Conservation (phyloP, 345 rosid genomes). For the Gossypium raimondii region DNA sequence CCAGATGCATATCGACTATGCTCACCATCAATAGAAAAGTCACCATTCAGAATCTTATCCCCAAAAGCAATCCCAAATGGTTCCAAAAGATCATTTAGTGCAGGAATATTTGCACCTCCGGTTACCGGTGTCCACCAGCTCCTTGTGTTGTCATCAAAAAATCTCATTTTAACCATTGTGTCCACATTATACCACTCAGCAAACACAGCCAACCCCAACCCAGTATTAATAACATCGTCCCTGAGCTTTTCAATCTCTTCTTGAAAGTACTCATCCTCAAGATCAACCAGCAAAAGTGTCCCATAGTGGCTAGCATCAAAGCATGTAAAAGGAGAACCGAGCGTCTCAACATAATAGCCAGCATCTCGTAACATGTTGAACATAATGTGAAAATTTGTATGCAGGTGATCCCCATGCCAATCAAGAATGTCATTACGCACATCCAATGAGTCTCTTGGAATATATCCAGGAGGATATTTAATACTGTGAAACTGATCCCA, state of each 20-base stretch:
- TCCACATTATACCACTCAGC: constrained; percentile 98
- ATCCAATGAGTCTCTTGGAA: constrained; percentile 97
- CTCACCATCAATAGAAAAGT: constrained; percentile 82
- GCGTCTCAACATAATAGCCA: constrained; percentile 89
- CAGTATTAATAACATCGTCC: constrained; percentile 70
- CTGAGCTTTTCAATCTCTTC: constrained; percentile 91
- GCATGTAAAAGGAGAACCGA: constrained; percentile 96
- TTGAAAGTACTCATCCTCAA: constrained; percentile 86
- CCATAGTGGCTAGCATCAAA: constrained; percentile 92
- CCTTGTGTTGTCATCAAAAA: constrained; percentile 93
- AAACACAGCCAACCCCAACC: constrained; percentile 82
- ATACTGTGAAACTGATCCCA: constrained; percentile 99
- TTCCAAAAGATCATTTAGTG: constrained; percentile 81
- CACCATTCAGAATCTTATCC: constrained; percentile 90
- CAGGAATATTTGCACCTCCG: constrained; percentile 97
- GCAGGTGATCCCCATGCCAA: constrained; percentile 99
- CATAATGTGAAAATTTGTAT: constrained; percentile 92
- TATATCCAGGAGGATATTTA: constrained; percentile 98
- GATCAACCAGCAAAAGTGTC: constrained; percentile 91
- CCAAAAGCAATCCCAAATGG: constrained; percentile 99
- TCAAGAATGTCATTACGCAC: constrained; percentile 97
- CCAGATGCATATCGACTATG: constrained; percentile 99
- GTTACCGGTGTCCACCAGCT: constrained; percentile 99
- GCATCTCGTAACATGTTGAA: constrained; percentile 89
- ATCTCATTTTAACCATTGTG: constrained; percentile 98